Conservation (phyloP, 306 rosid species). For the Prunus armeniaca region DNA sequence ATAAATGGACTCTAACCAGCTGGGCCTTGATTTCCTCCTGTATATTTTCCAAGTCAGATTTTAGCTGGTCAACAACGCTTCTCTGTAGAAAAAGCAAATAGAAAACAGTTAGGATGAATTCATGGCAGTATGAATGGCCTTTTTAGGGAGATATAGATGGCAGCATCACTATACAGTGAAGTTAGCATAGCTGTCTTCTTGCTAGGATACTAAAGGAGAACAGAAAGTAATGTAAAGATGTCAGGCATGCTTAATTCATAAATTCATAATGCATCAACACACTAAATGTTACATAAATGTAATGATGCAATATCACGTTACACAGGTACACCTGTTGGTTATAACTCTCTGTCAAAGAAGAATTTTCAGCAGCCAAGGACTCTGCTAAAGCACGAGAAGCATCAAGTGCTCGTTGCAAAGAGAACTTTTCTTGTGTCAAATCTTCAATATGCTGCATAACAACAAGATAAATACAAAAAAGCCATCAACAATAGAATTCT, state of each 20-base stretch:
- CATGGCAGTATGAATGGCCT: background rate
- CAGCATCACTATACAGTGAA: background rate
- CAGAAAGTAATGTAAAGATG: background rate
- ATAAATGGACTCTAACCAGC: conserved; percentile 54
- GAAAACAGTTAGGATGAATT: conserved; percentile 11
- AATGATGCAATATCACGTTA: conserved; percentile 5
- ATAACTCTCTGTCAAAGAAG: conserved; percentile 85
- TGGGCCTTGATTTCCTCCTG: conserved; percentile 71
- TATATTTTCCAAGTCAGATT: conserved; percentile 75
- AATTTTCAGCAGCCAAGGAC: conserved; percentile 93
- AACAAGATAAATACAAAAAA: conserved; percentile 1
- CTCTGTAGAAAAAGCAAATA: conserved; percentile 51
- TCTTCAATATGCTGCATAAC: conserved; percentile 90
- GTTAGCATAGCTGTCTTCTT: background rate
- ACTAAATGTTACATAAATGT: conserved; percentile 8
- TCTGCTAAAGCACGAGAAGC: conserved; percentile 76
- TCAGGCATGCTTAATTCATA: background rate
- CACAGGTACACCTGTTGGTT: conserved; percentile 75
- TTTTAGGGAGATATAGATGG: background rate
- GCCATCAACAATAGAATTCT: background rate
- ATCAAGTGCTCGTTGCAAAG: conserved; percentile 86
- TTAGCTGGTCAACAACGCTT: conserved; percentile 73
- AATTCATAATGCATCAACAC: background rate
- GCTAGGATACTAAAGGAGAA: background rate
- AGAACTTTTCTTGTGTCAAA: conserved; percentile 87